Evolutionary conservation across 495 filamentous ascomycete genomes (phyloP), one percentile per base, ranked within the genome.

Genomic region (Penicillium malachiteum): DNA sequence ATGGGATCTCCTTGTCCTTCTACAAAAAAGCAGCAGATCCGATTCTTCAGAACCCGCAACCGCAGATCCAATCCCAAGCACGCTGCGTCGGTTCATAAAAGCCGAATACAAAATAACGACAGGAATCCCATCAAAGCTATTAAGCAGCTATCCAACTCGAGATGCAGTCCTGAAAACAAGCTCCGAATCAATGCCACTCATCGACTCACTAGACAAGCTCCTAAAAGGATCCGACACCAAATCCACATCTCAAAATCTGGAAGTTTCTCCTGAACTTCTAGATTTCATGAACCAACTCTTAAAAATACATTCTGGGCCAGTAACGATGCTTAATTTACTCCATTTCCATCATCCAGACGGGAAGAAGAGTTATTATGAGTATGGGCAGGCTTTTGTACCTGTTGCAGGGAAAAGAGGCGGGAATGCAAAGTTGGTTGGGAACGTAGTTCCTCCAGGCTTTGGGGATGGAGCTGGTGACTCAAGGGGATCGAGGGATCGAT

Each of bases 301-400:
- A 3, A 49, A 55, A 42, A 65, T 59, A 30, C 69, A 72, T 16
- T 40, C 62, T 7, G 76, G 78, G 8, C 79, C 85, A 0, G 82
- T 87, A 4, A 82, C 80, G 2, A 87, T 87, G 85, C 68, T 87
- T n/a, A 88, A 87, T 52, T 70, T 87, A n/a, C 74, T 88, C 7
- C 76, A 84, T 52, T 87, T 88, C 66, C 70, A 76, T 17, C 65
- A 73, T 14, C 71, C 74, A 0, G 74, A 73, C 11, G 76, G 66
- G 54, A 83, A 81, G 59, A 69, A 76, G 47, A 69, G 73, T 38
- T 88, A 87, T 60, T 72, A 78, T 31, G 64, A 76, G 31, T 88
- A 87, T 65, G 84, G 84, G 2, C 66, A 71, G 34, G 81, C 78
- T 7, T 88, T 88, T 58, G 69, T 74, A 6, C 68, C 75, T 18